Base-by-base conservation (phyloP, 495 filamentous ascomycete species). In the Penicillium bialowiezense region DNA sequence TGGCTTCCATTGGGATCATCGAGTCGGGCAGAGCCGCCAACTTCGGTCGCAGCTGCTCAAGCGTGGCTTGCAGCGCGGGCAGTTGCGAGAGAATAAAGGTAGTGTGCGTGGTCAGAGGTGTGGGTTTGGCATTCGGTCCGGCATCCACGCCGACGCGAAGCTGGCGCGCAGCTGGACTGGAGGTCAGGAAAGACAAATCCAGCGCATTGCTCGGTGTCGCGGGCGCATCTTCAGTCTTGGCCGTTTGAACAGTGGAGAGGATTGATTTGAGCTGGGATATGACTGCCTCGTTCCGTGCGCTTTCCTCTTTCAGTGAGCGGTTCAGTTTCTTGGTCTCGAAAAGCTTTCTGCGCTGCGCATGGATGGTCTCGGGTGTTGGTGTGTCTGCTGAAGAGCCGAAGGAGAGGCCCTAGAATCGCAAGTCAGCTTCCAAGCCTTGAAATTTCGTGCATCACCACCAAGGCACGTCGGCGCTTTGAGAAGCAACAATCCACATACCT, bases 291-390 rank as follows among this genome's bases (percentile, higher is more conserved):
- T 97, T 97, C 55, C 83, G 80, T n/a, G 80, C 76, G 50, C 76
- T 78, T 64, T 96, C 90, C 20, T 84, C 80, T 41, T 81, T 78
- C 7, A 98, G 77, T 7, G 86, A 81, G 23, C 74, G 73, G 57
- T 92, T 86, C 10, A 98, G 78, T 60, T 87, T 88, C 64, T 83
- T 80, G 17, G 87, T 90, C 52, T 95, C 91, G 47, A 86, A 81
- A 13, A 96, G 72, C 48, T 85, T 89, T 59, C 85, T 83, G 43
- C 92, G 84, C 41, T 90, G 83, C 8, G 72, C 63, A 44, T 81
- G 79, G 14, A 97, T 78, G 41, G 79, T 76, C 57, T 90, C 86
- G 15, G 75, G 73, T 19, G 72, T 87, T 21, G 82, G 83, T 6
- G 56, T 63, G 55, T 77, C 72, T 19, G 36, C 56, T 10, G 46